A percentile compares a stretch with the other conserved stretches of the same genome.
phyloP scores from a whole-genome alignment of 129 eudicot species.

The Silybum marianum region DNA sequence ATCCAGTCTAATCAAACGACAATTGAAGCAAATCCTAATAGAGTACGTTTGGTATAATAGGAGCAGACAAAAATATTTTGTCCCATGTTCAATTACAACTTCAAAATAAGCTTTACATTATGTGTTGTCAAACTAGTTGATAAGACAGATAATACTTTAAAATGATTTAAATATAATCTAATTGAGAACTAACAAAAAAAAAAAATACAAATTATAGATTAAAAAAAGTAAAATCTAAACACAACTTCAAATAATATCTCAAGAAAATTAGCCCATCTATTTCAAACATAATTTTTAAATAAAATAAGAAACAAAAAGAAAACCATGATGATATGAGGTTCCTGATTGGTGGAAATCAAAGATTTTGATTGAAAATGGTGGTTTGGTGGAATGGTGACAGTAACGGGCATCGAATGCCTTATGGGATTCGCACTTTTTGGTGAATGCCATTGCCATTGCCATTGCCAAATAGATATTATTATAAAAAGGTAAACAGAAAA shows the following conservation, averaged over 20 bases:
- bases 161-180: too few species aligned
- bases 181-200: too few species aligned
- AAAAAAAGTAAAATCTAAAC: too few species aligned
- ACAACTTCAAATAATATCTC: too few species aligned
- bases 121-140: too few species aligned
- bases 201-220: too few species aligned
- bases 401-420: constrained; percentile 60
- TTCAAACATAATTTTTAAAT: background rate
- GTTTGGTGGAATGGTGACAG: constrained; percentile 48
- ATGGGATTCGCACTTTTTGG: constrained; percentile 58
- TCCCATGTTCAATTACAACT: too few species aligned
- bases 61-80: too few species aligned
- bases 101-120: too few species aligned
- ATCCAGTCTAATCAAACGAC: background rate
- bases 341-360: background rate
- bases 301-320: background rate
- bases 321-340: background rate
- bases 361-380: constrained; percentile 1
- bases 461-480: constrained; percentile 14
- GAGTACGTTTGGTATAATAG: too few species aligned
- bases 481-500: constrained; percentile 16
- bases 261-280: too few species aligned
- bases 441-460: constrained; percentile 52
- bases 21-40: background rate
- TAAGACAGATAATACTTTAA: too few species aligned